A percentile compares a stretch with the other conserved stretches of the same genome.
Evolutionary conservation across 2,329 filamentous ascomycete genomes (phyloP).

Genomic region (Neonectria neomacrospora): DNA sequence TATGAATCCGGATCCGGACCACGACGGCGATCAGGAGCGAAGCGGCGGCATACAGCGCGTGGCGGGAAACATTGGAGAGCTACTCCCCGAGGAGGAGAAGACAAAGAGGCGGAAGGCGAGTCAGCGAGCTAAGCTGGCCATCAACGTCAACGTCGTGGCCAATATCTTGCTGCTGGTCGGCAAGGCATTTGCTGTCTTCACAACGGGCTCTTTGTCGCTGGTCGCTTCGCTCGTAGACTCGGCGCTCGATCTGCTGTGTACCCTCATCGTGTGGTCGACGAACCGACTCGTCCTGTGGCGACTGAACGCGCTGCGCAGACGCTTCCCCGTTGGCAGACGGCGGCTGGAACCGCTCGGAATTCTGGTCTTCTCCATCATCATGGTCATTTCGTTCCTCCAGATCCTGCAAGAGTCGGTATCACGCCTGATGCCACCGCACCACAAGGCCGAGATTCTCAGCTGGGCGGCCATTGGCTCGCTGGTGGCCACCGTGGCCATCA

Average conservation of each 20-base stretch:
- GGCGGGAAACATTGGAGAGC: constrained; percentile 45
- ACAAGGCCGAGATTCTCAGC: constrained; percentile 53
- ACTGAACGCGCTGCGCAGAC: constrained; percentile 62
- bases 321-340: constrained; percentile 78
- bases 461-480: constrained; percentile 58
- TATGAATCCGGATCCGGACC: constrained; percentile 50
- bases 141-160: constrained; percentile 83
- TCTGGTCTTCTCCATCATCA: constrained; percentile 82
- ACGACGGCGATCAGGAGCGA: constrained; percentile 48
- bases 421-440: constrained; percentile 68
- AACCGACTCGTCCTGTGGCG: constrained; percentile 75
- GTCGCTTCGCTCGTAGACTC: constrained; percentile 81
- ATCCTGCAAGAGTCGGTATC: constrained; percentile 76
- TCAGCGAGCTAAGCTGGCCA: constrained; percentile 64
- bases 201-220: constrained; percentile 81
- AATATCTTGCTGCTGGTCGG: constrained; percentile 78
- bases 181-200: constrained; percentile 81
- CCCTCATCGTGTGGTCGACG: constrained; percentile 82
- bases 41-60: constrained; percentile 47
- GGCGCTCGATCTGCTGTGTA: constrained; percentile 79
- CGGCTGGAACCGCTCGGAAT: constrained; percentile 79
- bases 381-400: constrained; percentile 84
- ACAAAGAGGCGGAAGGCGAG: constrained; percentile 40
- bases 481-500: constrained; percentile 80
- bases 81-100: constrained; percentile 48